Percentiles rank a stretch among this genome's conserved stretches.
phyloP scores from a whole-genome alignment of 306 rosid genomes.

The Rosa persica region DNA sequence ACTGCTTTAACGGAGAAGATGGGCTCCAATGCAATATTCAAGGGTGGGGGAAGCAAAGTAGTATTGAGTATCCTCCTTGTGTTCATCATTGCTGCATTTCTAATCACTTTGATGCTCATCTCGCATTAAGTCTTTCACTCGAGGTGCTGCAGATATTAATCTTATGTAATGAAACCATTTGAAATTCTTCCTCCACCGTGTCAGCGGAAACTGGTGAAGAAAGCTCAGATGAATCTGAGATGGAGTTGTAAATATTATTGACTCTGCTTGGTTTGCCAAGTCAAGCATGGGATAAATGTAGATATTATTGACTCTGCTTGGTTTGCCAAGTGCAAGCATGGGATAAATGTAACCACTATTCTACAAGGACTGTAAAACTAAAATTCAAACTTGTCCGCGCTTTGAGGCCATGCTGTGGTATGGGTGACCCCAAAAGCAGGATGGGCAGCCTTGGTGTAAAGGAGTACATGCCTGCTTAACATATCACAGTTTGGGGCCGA shows the following conservation, averaged over 20 bases:
- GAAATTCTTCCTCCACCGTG: not conserved
- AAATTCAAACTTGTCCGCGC: not conserved
- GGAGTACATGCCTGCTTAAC: not conserved
- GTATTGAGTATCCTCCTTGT: conserved; percentile 19
- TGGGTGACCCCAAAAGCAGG: not conserved
- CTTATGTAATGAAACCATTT: not conserved
- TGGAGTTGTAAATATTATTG: not conserved
- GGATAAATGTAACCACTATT: not conserved
- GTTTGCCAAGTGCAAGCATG: not conserved
- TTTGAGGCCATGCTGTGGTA: conserved; percentile 1
- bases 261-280: not conserved
- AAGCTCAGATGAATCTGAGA: not conserved
- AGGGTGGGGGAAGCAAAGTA: conserved; percentile 20
- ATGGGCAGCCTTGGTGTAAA: not conserved
- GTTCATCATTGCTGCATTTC: conserved; percentile 23
- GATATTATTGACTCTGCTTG: not conserved
- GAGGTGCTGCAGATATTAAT: not conserved
- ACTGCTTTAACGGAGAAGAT: conserved; percentile 25
- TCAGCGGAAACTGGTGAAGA: not conserved
- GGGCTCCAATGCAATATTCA: conserved; percentile 12
- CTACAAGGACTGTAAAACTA: not conserved
- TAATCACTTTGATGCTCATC: conserved; percentile 18
- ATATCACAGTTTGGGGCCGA: not conserved
- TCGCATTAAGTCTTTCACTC: not conserved
- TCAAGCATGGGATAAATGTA: not conserved